Conservation (phyloP, 2,329 filamentous ascomycete species). For the Aspergillus fumigatiaffinis region DNA sequence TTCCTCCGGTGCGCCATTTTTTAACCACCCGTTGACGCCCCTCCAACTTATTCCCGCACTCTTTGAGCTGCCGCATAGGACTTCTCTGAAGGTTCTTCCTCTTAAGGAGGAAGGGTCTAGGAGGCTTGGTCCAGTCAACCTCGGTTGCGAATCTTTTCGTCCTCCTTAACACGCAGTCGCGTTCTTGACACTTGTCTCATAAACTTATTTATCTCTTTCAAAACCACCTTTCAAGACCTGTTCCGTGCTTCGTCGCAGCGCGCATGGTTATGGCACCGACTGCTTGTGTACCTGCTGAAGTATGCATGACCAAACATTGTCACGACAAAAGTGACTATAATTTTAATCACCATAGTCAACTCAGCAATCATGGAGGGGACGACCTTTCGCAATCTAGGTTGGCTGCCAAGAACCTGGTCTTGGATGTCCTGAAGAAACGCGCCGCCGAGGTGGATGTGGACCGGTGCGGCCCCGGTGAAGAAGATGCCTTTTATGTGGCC, state of each 20-base stretch:
- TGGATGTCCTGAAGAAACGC: slow-evolving; percentile 79
- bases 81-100: slow-evolving; percentile 97
- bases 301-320: slow-evolving; percentile 32
- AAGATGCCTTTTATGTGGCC: slow-evolving; percentile 97
- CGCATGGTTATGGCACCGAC: slow-evolving; percentile 69
- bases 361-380: slow-evolving; percentile 45
- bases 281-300: slow-evolving; percentile 54
- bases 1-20: slow-evolving; percentile 37
- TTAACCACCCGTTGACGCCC: slow-evolving; percentile 29
- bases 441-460: slow-evolving; percentile 82
- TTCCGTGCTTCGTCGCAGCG: slow-evolving; percentile 27
- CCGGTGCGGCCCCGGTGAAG: slow-evolving; percentile 82
- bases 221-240: slow-evolving; percentile 16
- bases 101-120: slow-evolving; percentile 98
- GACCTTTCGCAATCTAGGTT: slow-evolving; percentile 40
- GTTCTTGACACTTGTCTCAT: slow-evolving; percentile 13
- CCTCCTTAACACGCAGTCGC: slow-evolving; percentile 73
- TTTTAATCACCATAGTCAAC: slow-evolving; percentile 24
- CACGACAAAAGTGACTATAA: slow-evolving; percentile 31
- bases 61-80: slow-evolving; percentile 99
- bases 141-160: slow-evolving; percentile 89
- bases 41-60: slow-evolving; percentile 54
- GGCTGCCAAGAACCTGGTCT: slow-evolving; percentile 74
- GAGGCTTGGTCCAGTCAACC: slow-evolving; percentile 90
- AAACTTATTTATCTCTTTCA: slow-evolving; percentile 12